phyloP scores from a whole-genome alignment of 768 basidiomycete genomes.

The Lanmaoa pseudosensibilis region DNA sequence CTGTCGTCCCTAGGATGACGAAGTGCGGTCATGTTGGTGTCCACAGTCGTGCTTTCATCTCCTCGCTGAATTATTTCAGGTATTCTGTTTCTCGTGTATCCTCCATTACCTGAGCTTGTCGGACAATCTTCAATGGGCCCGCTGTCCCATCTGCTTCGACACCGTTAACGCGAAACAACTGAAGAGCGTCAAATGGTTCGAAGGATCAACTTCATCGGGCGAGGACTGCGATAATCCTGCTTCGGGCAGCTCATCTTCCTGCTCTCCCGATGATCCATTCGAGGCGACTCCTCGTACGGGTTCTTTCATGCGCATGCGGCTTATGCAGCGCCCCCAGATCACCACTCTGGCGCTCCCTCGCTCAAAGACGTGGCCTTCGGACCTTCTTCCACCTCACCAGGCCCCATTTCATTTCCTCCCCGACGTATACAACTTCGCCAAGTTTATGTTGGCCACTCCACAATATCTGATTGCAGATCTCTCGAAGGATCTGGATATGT shows the following conservation, averaged over 20 bases:
- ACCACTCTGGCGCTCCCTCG: conserved; percentile 93
- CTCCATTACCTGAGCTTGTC: conserved; percentile 86
- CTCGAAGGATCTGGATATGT: conserved; percentile 66
- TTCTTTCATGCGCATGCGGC: conserved; percentile 74
- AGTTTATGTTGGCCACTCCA: conserved; percentile 96
- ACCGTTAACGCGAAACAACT: conserved; percentile 87
- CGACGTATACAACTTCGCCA: conserved; percentile 82
- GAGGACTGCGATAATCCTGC: conserved; percentile 27
- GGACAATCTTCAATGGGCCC: conserved; percentile 80
- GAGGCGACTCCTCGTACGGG: conserved; percentile 50
- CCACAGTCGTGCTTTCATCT: neutral
- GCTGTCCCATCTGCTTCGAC: conserved; percentile 96
- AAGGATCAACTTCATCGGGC: conserved; percentile 43
- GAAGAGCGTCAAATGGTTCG: conserved; percentile 91
- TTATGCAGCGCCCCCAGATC: conserved; percentile 91
- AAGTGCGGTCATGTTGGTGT: conserved; percentile 94
- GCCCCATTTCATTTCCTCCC: conserved; percentile 97
- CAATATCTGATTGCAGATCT: conserved; percentile 77
- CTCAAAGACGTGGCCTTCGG: conserved; percentile 91
- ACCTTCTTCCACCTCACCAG: conserved; percentile 85
- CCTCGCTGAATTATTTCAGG: conserved; percentile 45
- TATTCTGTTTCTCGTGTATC: conserved; percentile 94
- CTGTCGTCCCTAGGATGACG: conserved; percentile 88
- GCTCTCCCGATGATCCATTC: conserved; percentile 36
- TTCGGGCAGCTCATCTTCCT: conserved; percentile 48